These are phyloP conservation scores for Phytopythium helicoides DNA, from an alignment of 352 stramenopile genomes.

Conservation along the genomic window DNA sequence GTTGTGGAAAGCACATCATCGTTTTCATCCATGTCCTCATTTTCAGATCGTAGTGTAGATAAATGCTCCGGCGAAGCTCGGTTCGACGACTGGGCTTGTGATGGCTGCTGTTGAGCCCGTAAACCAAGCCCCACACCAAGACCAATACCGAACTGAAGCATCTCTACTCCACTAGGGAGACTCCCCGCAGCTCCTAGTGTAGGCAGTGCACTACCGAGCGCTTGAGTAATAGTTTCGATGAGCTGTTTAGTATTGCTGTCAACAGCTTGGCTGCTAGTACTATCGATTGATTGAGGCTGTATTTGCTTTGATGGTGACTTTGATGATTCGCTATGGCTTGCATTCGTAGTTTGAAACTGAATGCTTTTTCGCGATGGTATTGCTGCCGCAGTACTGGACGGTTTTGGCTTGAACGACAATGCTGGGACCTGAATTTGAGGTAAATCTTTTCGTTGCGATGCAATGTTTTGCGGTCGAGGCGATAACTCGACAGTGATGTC, in stretches of 20 bases:
- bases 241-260: conserved; percentile 62
- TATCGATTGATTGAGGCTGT: background rate
- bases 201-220: conserved; percentile 49
- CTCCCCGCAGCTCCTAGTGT: conserved; percentile 16
- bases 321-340: conserved; percentile 8
- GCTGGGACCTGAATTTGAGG: conserved; percentile 52
- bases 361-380: too few relatives aligned
- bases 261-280: conserved; percentile 6
- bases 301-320: background rate
- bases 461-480: background rate
- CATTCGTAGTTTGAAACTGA: too few relatives aligned
- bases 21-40: conserved; percentile 16
- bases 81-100: background rate
- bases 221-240: conserved; percentile 75
- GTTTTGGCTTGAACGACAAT: conserved; percentile 36
- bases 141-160: conserved; percentile 80
- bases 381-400: background rate
- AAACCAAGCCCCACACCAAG: conserved; percentile 90
- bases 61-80: background rate
- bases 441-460: conserved; percentile 20
- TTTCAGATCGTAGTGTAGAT: conserved; percentile 8
- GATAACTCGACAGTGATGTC: conserved; percentile 46
- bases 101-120: conserved; percentile 51
- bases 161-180: conserved; percentile 36
- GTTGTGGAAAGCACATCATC: conserved; percentile 21